Conservation (phyloP, 805 yeast genomes). For the Tetrapisispora nanseiensis region DNA sequence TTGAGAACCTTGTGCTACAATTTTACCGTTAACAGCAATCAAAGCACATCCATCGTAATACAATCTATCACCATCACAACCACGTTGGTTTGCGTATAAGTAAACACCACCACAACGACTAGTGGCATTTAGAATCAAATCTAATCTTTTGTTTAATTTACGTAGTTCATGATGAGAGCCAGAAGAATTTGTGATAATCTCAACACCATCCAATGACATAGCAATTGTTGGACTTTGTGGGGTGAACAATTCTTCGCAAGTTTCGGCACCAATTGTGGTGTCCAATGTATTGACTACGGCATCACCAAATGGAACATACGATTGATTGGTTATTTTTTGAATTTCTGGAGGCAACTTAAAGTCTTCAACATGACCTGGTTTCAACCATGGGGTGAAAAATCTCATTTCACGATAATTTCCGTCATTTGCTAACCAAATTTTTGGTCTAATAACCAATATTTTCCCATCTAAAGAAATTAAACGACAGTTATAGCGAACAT, state of each 20-base stretch:
- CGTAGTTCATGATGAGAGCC: conserved; percentile 98
- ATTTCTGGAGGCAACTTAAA: conserved; percentile 64
- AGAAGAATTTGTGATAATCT: conserved; percentile 86
- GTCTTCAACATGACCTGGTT: conserved; percentile 65
- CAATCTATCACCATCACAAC: conserved; percentile 96
- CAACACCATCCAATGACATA: conserved; percentile 94
- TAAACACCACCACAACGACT: conserved; percentile 95
- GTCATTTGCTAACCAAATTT: conserved; percentile 87
- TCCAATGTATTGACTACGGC: conserved; percentile 77
- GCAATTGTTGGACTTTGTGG: conserved; percentile 92
- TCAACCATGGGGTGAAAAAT: conserved; percentile 89
- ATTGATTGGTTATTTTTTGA: conserved; percentile 56
- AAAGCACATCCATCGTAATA: conserved; percentile 97
- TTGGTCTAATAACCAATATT: conserved; percentile 83
- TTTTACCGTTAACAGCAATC: conserved; percentile 83
- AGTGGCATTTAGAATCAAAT: conserved; percentile 84
- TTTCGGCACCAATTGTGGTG: conserved; percentile 91
- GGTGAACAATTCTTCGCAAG: conserved; percentile 95
- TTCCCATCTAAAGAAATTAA: conserved; percentile 68
- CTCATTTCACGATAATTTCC: conserved; percentile 98
- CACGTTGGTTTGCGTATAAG: conserved; percentile 87
- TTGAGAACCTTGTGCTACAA: conserved; percentile 90
- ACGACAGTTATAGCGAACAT: conserved; percentile 86
- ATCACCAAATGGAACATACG: conserved; percentile 75
- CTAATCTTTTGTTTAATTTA: conserved; percentile 75